These are phyloP conservation scores for Plectosphaerella plurivora DNA, from an alignment of 2,329 filamentous ascomycete species.

Conservation along the genomic window DNA sequence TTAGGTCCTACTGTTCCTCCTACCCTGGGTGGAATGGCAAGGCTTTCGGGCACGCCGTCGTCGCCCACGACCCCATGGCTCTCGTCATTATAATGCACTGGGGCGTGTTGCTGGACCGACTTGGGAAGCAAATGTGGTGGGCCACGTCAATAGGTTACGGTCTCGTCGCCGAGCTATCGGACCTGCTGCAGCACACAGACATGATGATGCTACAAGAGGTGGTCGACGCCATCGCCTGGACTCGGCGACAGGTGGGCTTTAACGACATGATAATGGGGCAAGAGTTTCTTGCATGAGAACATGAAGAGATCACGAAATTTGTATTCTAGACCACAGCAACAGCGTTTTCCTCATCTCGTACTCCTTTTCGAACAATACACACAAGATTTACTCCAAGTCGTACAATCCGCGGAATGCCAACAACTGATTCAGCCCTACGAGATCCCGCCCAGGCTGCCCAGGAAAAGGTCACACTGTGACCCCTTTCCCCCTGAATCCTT, in stretches of 20 bases:
- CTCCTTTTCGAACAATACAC: too few relatives aligned
- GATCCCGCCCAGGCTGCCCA: too few relatives aligned
- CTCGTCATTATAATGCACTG: conserved; percentile 31
- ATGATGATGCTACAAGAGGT: conserved; percentile 14
- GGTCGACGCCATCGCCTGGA: conserved; percentile 20
- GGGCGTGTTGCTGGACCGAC: conserved; percentile 25
- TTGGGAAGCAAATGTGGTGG: conserved; percentile 19
- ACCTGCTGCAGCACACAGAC: conserved; percentile 14
- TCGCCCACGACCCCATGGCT: conserved; percentile 25
- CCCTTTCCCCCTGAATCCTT: too few relatives aligned
- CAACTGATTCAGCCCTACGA: too few relatives aligned
- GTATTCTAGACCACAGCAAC: too few relatives aligned
- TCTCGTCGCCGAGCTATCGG: conserved; percentile 19
- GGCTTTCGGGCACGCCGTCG: conserved; percentile 23
- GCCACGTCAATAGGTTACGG: conserved; percentile 11
- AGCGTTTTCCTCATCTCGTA: too few relatives aligned
- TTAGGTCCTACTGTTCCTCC: conserved; percentile 23
- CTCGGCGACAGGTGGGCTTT: conserved; percentile 13
- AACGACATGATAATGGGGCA: not conserved
- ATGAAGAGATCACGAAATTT: not conserved
- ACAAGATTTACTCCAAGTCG: too few relatives aligned
- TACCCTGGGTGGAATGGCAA: conserved; percentile 23
- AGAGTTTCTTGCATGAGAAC: not conserved
- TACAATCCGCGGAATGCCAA: too few relatives aligned
- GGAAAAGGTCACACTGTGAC: too few relatives aligned